Base-by-base conservation (phyloP, 2,329 filamentous ascomycete species). In the Botrytis elliptica region DNA sequence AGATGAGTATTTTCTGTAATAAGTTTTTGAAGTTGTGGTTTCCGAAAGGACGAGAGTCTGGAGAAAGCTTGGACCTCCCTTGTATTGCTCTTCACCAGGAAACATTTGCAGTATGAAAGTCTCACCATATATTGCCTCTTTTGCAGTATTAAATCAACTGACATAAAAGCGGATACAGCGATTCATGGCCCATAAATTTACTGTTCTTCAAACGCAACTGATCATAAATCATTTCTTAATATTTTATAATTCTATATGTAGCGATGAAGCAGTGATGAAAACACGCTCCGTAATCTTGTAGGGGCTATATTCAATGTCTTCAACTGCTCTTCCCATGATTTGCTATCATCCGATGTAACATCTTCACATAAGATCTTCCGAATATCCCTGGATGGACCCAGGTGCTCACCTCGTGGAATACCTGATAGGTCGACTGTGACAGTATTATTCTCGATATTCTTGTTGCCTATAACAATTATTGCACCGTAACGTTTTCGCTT, bases 401-500 rank as follows among this genome's bases (percentile, higher is more conserved):
- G 22, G 46, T 33, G 36, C 16, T 20, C 38, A 40, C n/a, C 36
- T 20, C 52, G 38, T 38, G 80, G 77, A 22, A 85, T 78, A 29
- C 81, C 81, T 2, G 80, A 79, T 44, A 84, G 78, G 72, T 87
- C 84, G 46, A 85, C 86, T 42, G 80, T 87, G 46, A 94, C 84
- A n/a, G 85, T 87, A 4, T 85, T 85, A 22, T 84, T 85, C n/a
- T 85, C 83, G 3, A 92, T 82, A 77, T 95, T 90, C 73, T 86
- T 86, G 44, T 89, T 85, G 1, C 94, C 94, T 18, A 96, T 85
- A 1, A 94, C 89, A 46, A 93, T 86, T 70, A 96, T 89, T 72
- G 93, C 85, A 71, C 92, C 90, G 81, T 95, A 96, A 59, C 90
- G 91, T 82, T 90, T 91, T 66, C 83, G 81, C 76, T 88, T 91